Percentiles rank a stretch among this genome's conserved stretches.
Conservation (phyloP, 208 protist genomes). For the Leishmania tarentolae region DNA sequence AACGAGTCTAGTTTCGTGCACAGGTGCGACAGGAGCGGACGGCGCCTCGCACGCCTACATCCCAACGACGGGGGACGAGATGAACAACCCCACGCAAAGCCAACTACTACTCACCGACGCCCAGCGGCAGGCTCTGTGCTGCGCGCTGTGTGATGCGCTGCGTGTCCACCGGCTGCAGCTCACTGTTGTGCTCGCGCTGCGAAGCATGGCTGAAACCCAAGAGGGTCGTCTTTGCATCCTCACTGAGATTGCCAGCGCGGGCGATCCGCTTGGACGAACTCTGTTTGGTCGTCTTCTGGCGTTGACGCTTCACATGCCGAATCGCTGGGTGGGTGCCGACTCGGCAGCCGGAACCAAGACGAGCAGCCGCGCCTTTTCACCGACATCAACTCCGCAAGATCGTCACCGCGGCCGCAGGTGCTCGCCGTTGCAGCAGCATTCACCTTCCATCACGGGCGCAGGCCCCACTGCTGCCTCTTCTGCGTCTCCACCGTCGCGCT, state of each 20-base stretch:
- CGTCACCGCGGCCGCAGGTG: slow-evolving; percentile 4
- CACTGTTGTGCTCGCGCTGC: slow-evolving; percentile 39
- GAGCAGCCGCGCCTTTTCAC: slow-evolving; percentile 3
- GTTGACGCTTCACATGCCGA: slow-evolving; percentile 47
- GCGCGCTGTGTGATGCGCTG: slow-evolving; percentile 44
- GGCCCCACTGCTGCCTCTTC: background rate
- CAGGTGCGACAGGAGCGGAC: background rate
- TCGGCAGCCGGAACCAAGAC: too few species aligned
- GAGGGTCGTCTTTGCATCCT: slow-evolving; percentile 63
- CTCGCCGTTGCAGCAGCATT: background rate
- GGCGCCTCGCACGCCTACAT: background rate
- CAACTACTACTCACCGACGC: background rate
- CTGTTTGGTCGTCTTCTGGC: slow-evolving; percentile 70
- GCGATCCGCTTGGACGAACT: slow-evolving; percentile 61
- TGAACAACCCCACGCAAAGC: background rate
- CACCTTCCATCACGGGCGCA: background rate
- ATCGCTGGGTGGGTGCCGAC: slow-evolving; percentile 8
- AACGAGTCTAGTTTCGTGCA: slow-evolving; percentile 42
- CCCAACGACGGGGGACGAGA: background rate
- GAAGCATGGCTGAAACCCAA: slow-evolving; percentile 31
- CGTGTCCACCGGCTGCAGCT: slow-evolving; percentile 32
- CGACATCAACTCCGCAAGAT: slow-evolving; percentile 7
- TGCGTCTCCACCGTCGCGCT: background rate
- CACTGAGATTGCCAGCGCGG: slow-evolving; percentile 50
- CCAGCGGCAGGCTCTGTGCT: slow-evolving; percentile 36